phyloP scores from a whole-genome alignment of 441 rosid species.

The Metrosideros polymorpha region DNA sequence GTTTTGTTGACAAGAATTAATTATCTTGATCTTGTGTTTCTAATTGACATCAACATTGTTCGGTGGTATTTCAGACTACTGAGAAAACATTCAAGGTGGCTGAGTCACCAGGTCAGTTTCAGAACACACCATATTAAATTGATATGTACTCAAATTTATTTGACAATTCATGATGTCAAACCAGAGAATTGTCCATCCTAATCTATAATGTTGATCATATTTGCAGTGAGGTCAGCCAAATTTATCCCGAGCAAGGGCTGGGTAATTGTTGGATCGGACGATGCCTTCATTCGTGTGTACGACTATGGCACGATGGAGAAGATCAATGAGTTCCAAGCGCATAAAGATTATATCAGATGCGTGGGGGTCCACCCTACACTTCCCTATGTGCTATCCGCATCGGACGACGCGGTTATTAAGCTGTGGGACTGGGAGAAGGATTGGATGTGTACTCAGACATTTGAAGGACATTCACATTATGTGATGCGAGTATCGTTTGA shows the following conservation, averaged over 20 bases:
- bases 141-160: neutral
- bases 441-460: neutral
- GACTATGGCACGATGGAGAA: slow-evolving; percentile 3
- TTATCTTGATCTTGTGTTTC: neutral
- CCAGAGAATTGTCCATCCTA: neutral
- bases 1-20: neutral
- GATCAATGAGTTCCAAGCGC: slow-evolving; percentile 6
- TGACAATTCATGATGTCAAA: neutral
- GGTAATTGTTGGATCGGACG: slow-evolving; percentile 7
- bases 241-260: slow-evolving; percentile 3
- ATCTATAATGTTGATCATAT: neutral
- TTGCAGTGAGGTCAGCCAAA: slow-evolving; percentile 77
- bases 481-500: slow-evolving; percentile 7
- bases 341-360: slow-evolving; percentile 8
- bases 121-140: neutral
- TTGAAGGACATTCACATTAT: slow-evolving; percentile 9
- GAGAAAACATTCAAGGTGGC: slow-evolving; percentile 67
- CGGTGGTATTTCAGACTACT: slow-evolving; percentile 28
- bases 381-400: neutral
- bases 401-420: slow-evolving; percentile 6
- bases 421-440: slow-evolving; percentile 15
- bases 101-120: slow-evolving; percentile 42
- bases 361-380: slow-evolving; percentile 1
- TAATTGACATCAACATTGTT: neutral
- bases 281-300: neutral